These are phyloP conservation scores for Neurospora sp. DNA, from an alignment of 2,329 filamentous ascomycete genomes.

Conservation along the genomic window DNA sequence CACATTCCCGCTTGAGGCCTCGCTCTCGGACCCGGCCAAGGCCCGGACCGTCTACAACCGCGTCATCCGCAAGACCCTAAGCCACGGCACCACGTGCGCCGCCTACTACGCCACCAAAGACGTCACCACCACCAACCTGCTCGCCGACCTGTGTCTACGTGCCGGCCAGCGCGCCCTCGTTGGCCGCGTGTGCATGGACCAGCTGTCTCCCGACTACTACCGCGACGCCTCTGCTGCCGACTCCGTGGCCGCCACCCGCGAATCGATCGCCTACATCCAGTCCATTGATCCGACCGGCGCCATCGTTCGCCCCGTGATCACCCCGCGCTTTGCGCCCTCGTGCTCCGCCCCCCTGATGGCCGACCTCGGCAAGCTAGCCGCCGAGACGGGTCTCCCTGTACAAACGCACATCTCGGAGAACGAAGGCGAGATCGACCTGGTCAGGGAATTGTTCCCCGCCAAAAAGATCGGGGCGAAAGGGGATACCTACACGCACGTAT, in stretches of 20 bases:
- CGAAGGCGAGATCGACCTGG: constrained; percentile 59
- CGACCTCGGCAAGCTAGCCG: constrained; percentile 54
- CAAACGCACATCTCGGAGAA: constrained; percentile 94
- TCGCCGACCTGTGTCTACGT: constrained; percentile 71
- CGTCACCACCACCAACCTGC: constrained; percentile 78
- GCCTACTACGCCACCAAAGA: constrained; percentile 92
- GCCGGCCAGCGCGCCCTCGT: constrained; percentile 83
- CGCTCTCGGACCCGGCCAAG: constrained; percentile 51
- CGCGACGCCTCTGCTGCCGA: constrained; percentile 56
- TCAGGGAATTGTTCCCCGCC: constrained; percentile 56
- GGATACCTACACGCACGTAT: constrained; percentile 62
- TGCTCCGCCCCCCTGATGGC: constrained; percentile 52
- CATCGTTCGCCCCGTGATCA: constrained; percentile 71
- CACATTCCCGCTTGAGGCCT: constrained; percentile 86
- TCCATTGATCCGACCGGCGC: constrained; percentile 52
- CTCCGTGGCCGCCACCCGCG: constrained; percentile 44
- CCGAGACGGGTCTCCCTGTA: constrained; percentile 52
- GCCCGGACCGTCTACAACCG: constrained; percentile 66
- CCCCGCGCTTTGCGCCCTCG: constrained; percentile 56
- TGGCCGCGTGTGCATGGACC: constrained; percentile 93
- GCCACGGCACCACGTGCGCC: constrained; percentile 86
- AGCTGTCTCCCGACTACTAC: constrained; percentile 66
- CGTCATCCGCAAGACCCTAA: constrained; percentile 68
- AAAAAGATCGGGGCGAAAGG: constrained; percentile 23
- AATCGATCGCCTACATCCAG: constrained; percentile 56